phyloP scores from a whole-genome alignment of 176 grass and related monocot genomes.

The Aegilops tauschii region DNA sequence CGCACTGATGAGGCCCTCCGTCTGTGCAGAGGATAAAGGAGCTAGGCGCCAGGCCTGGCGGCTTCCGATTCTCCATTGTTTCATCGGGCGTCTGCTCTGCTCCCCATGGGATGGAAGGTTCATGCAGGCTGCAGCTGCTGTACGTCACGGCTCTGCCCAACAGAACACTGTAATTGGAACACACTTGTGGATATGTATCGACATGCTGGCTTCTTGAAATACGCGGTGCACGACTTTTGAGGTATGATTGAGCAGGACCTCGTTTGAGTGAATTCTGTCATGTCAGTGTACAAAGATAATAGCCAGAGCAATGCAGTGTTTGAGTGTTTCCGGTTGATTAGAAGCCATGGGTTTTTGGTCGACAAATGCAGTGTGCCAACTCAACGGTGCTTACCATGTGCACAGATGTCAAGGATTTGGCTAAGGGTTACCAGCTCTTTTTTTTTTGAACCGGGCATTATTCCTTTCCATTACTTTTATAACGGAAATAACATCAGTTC shows the following conservation, averaged over 20 bases:
- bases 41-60: not conserved
- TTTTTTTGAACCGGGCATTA: too few relatives aligned
- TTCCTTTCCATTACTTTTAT: too few relatives aligned
- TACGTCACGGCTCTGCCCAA: constrained; percentile 35
- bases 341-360: constrained; percentile 37
- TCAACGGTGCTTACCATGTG: constrained; percentile 59
- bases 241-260: constrained; percentile 51
- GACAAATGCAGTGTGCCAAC: constrained; percentile 63
- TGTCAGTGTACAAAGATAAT: constrained; percentile 57
- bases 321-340: constrained; percentile 52
- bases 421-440: constrained; percentile 52
- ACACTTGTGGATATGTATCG: constrained; percentile 57
- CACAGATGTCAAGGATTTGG: constrained; percentile 40
- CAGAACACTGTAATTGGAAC: constrained; percentile 37
- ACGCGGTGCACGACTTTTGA: constrained; percentile 46
- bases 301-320: constrained; percentile 33
- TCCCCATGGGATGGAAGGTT: constrained; percentile 40
- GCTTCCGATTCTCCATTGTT: constrained; percentile 61
- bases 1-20: constrained; percentile 25
- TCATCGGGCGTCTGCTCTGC: constrained; percentile 30
- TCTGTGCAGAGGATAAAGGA: constrained; percentile 36
- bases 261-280: constrained; percentile 69
- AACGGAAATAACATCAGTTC: too few relatives aligned
- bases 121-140: constrained; percentile 27
- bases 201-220: constrained; percentile 34